Conservation (phyloP, 1,284 basidiomycete genomes). For the Tylopilus sp. region DNA sequence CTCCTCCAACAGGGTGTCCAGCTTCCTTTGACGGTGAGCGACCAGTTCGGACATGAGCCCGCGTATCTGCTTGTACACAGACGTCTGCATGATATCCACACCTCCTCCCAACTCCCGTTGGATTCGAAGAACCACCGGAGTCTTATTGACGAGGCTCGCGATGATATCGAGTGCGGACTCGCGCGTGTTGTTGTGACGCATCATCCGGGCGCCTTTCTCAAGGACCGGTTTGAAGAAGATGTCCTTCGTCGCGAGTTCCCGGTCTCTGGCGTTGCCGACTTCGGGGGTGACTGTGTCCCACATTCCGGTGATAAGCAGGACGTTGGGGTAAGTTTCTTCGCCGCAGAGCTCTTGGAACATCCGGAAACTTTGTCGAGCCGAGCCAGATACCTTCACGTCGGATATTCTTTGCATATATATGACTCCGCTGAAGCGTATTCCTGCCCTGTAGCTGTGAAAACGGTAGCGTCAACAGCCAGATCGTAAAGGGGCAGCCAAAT, state of each 20-base stretch:
- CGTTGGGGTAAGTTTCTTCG: slow-evolving; percentile 41
- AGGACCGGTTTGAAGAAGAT: slow-evolving; percentile 40
- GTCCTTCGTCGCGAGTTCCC: slow-evolving; percentile 36
- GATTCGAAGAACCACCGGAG: slow-evolving; percentile 34
- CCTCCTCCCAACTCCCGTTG: slow-evolving; percentile 38
- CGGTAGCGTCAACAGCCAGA: background rate
- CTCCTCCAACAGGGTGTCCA: slow-evolving; percentile 27
- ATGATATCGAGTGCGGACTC: slow-evolving; percentile 36
- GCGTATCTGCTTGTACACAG: slow-evolving; percentile 28
- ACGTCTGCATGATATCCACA: slow-evolving; percentile 36
- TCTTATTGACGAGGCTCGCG: slow-evolving; percentile 31
- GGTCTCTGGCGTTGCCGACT: slow-evolving; percentile 31
- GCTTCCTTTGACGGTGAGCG: slow-evolving; percentile 35
- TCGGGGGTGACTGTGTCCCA: slow-evolving; percentile 40
- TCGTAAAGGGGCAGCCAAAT: background rate
- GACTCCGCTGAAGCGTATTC: slow-evolving; percentile 37
- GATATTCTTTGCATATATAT: slow-evolving; percentile 54
- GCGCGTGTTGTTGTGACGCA: slow-evolving; percentile 35
- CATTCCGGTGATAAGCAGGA: slow-evolving; percentile 49
- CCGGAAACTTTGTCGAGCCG: slow-evolving; percentile 44
- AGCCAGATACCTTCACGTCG: slow-evolving; percentile 47
- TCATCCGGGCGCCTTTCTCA: slow-evolving; percentile 38
- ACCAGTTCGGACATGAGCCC: slow-evolving; percentile 31
- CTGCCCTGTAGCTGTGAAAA: slow-evolving; percentile 36
- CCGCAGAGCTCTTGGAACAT: slow-evolving; percentile 52